phyloP scores from a whole-genome alignment of 2,329 filamentous ascomycete species.

The Parafenestella ontariensis region DNA sequence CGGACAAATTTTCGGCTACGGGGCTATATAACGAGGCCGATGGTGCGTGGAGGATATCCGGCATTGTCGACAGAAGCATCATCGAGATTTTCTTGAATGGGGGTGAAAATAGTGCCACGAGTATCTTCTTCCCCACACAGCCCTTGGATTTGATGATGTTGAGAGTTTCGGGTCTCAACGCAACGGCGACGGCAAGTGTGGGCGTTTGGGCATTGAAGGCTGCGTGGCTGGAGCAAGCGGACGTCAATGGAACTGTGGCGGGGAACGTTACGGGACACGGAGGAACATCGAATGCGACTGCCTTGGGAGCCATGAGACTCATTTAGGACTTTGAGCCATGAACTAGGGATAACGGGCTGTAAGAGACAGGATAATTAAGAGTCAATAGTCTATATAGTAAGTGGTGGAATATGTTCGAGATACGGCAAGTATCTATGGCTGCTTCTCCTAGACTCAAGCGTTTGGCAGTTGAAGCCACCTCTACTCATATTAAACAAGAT shows the following conservation, averaged over 20 bases:
- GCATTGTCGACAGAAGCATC: slow-evolving; percentile 62
- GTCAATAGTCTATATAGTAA: background rate
- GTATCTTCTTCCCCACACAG: slow-evolving; percentile 59
- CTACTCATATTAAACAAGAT: background rate
- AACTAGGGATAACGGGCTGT: too few relatives aligned
- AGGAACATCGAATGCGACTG: background rate
- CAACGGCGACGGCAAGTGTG: slow-evolving; percentile 48
- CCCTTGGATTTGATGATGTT: slow-evolving; percentile 49
- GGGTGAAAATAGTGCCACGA: slow-evolving; percentile 59
- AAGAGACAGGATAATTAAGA: too few relatives aligned
- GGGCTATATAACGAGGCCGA: slow-evolving; percentile 28
- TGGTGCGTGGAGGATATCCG: slow-evolving; percentile 53
- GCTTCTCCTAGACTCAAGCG: background rate
- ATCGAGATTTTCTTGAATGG: slow-evolving; percentile 64
- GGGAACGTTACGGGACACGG: slow-evolving; percentile 42
- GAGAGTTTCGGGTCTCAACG: slow-evolving; percentile 43
- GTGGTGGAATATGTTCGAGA: background rate
- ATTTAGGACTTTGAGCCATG: slow-evolving; percentile 1
- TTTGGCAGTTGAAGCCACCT: background rate
- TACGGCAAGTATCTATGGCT: background rate
- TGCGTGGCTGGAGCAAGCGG: slow-evolving; percentile 44
- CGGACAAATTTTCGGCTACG: slow-evolving; percentile 58
- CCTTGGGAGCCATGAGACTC: slow-evolving; percentile 2
- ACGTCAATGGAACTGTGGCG: slow-evolving; percentile 39
- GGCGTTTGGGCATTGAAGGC: slow-evolving; percentile 50